Conservation (phyloP, 768 basidiomycete species). For the Tremella mesenterica region DNA sequence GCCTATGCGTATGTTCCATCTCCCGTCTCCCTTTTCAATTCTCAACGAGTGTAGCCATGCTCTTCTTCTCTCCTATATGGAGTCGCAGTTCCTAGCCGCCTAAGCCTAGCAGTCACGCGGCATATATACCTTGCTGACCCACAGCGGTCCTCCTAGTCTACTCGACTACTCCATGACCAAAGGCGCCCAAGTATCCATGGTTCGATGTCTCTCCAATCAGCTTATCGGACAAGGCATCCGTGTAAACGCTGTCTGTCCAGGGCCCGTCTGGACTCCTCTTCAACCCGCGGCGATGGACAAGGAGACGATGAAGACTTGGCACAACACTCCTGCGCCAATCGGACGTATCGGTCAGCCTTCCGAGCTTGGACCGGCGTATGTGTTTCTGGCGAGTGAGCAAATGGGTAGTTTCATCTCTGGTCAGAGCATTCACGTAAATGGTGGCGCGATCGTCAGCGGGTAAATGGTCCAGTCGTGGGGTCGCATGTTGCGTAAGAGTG, state of each 20-base stretch:
- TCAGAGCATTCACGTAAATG: constrained; percentile 44
- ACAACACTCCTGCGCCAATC: constrained; percentile 39
- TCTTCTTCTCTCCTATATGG: too few relatives aligned
- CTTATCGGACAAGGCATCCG: constrained; percentile 50
- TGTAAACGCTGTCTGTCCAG: constrained; percentile 27
- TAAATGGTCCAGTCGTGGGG: too few relatives aligned
- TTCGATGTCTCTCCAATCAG: constrained; percentile 51
- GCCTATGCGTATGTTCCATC: too few relatives aligned
- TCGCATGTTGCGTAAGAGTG: too few relatives aligned
- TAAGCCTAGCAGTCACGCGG: too few relatives aligned
- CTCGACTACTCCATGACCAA: constrained; percentile 55
- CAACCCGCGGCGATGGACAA: constrained; percentile 43
- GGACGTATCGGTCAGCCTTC: constrained; percentile 52
- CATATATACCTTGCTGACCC: too few relatives aligned
- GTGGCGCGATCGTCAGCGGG: constrained; percentile 31
- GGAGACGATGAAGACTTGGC: constrained; percentile 37
- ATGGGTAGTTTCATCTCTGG: constrained; percentile 43
- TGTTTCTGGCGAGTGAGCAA: constrained; percentile 51
- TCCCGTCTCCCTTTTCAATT: too few relatives aligned
- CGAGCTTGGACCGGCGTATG: constrained; percentile 53
- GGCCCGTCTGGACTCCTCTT: constrained; percentile 44
- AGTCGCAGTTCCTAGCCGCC: too few relatives aligned
- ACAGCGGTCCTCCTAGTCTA: constrained; percentile 41
- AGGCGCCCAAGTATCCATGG: constrained; percentile 51
- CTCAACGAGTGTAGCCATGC: too few relatives aligned